Base-by-base conservation (phyloP, 768 basidiomycete genomes). In the Cyathus striatus region DNA sequence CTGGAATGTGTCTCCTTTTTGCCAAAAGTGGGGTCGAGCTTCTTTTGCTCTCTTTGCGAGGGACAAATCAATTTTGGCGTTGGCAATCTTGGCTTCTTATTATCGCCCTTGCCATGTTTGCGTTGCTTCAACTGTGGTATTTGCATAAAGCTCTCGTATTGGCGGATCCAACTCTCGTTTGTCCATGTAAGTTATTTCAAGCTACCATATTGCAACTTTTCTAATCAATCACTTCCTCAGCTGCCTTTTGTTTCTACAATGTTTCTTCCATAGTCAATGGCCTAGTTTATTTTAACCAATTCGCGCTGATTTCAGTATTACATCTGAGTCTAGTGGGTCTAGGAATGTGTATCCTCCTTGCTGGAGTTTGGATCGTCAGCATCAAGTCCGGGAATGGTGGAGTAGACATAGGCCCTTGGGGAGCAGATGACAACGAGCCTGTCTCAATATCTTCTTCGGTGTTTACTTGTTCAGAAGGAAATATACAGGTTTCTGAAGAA, bases 201-300 rank as follows among this genome's bases (percentile, higher is more conserved):
- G 36, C 18, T n/a, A n/a, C n/a, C n/a, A n/a, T n/a, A 40, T 42
- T 18, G 44, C 37, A 41, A 17, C 20, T 46, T 45, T 27, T 47
- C 54, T 30, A 22, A 17, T 30, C 52, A 6, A 43, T 47, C 48
- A 18, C 46, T 50, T 30, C 60, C 44, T 20, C 52, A 80, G 83
- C 90, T 57, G 91, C 92, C 4, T 97, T 95, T 65, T 95, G 91
- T 61, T 90, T 92, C 61, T 97, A 95, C 66, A 97, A 95, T 58
- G 60, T 94, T 12, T 90, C 90, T 2, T 90, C 88, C 18, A 95
- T 97, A 58, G 72, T 92, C 44, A 93, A 92, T 50, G 87, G 88
- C 4, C 72, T 95, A 41, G 78, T 94, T 35, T 96, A 93, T 62
- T 96, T 89, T 59, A 72, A 93, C 59, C 91, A 97, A 56, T 78